Conservation (phyloP, 208 protist species). For the Crithidia bombi region DNA sequence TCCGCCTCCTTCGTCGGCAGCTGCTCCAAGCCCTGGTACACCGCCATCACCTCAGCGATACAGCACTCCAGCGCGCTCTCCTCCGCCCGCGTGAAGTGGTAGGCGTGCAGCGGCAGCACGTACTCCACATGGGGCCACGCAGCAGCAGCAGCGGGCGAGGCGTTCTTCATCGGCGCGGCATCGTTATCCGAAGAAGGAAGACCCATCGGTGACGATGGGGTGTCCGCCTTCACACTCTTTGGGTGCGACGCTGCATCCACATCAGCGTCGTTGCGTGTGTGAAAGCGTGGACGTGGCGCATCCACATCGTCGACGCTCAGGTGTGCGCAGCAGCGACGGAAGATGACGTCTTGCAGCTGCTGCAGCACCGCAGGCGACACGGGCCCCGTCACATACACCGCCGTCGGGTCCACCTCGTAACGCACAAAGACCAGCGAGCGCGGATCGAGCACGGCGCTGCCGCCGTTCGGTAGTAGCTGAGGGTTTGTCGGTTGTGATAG, state of each 20-base stretch:
- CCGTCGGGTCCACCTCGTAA: slow-evolving; percentile 65
- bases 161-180: no score
- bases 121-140: slow-evolving; percentile 15
- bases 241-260: background rate
- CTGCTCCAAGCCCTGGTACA: slow-evolving; percentile 34
- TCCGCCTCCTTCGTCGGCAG: slow-evolving; percentile 31
- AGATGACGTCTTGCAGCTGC: slow-evolving; percentile 57
- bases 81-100: slow-evolving; percentile 44
- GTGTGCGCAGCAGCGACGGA: slow-evolving; percentile 39
- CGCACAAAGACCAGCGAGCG: slow-evolving; percentile 49
- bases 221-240: background rate
- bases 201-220: background rate
- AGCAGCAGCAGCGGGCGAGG: background rate
- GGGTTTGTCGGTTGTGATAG: slow-evolving; percentile 14
- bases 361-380: slow-evolving; percentile 47
- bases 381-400: slow-evolving; percentile 48
- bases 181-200: no score
- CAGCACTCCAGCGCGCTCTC: slow-evolving; percentile 52
- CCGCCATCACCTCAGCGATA: slow-evolving; percentile 54
- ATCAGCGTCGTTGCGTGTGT: background rate
- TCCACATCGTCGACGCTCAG: slow-evolving; percentile 24
- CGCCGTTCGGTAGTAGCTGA: no score
- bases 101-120: slow-evolving; percentile 52
- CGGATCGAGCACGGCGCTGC: slow-evolving; percentile 9
- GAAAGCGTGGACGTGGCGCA: slow-evolving; percentile 30